phyloP scores from a whole-genome alignment of 2,329 filamentous ascomycete species.

The Alternaria burnsii region DNA sequence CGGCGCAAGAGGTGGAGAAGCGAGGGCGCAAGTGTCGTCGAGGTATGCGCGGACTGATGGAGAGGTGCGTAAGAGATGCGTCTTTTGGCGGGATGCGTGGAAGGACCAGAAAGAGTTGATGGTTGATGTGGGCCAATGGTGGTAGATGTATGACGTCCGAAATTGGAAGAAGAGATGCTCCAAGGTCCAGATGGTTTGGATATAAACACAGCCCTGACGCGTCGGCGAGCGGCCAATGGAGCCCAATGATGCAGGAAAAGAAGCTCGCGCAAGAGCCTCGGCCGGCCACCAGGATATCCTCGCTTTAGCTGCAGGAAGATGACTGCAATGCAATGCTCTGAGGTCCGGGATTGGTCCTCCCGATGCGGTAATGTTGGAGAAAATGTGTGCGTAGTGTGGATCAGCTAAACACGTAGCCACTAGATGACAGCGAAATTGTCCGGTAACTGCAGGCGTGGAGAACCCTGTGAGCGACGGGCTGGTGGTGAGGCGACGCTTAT shows the following conservation, averaged over 20 bases:
- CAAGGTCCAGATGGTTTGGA: conserved; percentile 43
- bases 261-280: conserved; percentile 49
- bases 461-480: conserved; percentile 36
- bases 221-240: conserved; percentile 49
- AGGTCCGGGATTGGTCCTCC: conserved; percentile 45
- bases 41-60: conserved; percentile 15
- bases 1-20: conserved; percentile 25
- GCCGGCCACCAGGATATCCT: conserved; percentile 50
- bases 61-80: conserved; percentile 22
- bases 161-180: conserved; percentile 37
- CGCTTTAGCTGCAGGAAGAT: conserved; percentile 47
- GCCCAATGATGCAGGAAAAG: conserved; percentile 44
- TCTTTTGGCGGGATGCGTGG: conserved; percentile 19
- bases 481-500: conserved; percentile 41
- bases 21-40: conserved; percentile 10
- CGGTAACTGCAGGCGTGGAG: conserved; percentile 47
- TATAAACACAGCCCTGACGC: conserved; percentile 50
- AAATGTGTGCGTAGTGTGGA: conserved; percentile 37
- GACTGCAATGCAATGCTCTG: conserved; percentile 32
- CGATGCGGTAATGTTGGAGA: conserved; percentile 50
- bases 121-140: conserved; percentile 18
- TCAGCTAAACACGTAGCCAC: conserved; percentile 43
- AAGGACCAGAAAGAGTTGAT: conserved; percentile 21
- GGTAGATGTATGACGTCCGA: conserved; percentile 39
- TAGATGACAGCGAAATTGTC: conserved; percentile 41